Evolutionary conservation across 202 grass and related monocot species (phyloP).

Genomic region (Cymbopogon flexuosus): DNA sequence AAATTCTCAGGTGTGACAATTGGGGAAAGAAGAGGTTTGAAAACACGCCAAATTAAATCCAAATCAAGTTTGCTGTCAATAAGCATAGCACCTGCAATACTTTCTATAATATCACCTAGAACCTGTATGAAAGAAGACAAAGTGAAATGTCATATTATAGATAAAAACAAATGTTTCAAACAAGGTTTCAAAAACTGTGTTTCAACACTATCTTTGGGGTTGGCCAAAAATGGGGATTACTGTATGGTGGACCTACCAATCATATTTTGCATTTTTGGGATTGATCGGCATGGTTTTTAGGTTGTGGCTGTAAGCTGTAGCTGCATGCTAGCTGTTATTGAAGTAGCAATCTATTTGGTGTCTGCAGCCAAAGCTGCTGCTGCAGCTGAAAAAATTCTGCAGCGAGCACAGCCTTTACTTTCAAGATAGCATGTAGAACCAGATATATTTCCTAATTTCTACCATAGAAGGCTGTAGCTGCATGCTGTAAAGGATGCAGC

Average conservation of each 20-base stretch:
- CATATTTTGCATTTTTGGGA: not conserved
- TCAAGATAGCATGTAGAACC: not conserved
- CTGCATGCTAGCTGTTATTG: no score
- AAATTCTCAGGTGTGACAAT: constrained; percentile 87
- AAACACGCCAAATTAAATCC: constrained; percentile 55
- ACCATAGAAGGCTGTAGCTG: not conserved
- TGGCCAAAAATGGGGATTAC: not conserved
- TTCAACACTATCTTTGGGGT: not conserved
- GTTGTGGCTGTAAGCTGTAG: no score
- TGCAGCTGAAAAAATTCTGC: no score
- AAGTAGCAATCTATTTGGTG: no score
- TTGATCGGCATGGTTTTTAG: no score
- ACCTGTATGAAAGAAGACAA: constrained; percentile 44
- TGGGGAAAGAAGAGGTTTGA: constrained; percentile 75
- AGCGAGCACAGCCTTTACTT: not conserved
- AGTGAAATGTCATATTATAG: not conserved
- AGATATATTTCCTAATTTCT: not conserved
- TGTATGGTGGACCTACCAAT: not conserved
- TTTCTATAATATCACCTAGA: constrained; percentile 95
- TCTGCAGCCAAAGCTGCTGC: no score
- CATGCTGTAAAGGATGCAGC: no score
- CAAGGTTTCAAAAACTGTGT: not conserved
- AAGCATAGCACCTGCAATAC: constrained; percentile 74
- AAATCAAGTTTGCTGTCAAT: constrained; percentile 85
- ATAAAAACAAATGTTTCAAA: not conserved